Evolutionary conservation across 331 rosid species (phyloP).

Genomic region (Cydonia oblonga): DNA sequence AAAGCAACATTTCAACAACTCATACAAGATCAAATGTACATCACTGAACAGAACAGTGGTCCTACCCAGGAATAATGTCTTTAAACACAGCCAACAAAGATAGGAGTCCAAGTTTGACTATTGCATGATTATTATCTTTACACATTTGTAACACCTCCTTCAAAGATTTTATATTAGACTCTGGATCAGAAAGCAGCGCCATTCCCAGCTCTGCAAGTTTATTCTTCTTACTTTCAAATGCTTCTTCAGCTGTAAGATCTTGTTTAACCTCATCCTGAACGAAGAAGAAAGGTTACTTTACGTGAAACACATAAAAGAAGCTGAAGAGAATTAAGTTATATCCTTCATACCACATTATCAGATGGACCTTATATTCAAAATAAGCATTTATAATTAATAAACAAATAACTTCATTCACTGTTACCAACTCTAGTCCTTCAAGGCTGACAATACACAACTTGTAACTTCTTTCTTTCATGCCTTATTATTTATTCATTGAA

Average conservation of each 20-base stretch:
- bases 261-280: conserved; percentile 73
- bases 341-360: neutral
- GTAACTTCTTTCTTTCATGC: too few species aligned
- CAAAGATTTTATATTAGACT: conserved; percentile 69
- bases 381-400: neutral
- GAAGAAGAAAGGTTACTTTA: conserved; percentile 1
- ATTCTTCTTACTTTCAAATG: conserved; percentile 69
- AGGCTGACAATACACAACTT: neutral
- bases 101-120: conserved; percentile 79
- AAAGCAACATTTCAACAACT: neutral
- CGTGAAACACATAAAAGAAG: conserved; percentile 7
- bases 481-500: neutral
- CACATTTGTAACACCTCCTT: conserved; percentile 72
- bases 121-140: conserved; percentile 48
- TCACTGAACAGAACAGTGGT: neutral
- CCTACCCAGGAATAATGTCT: conserved; percentile 89
- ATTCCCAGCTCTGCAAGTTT: conserved; percentile 93
- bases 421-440: neutral
- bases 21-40: neutral
- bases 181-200: conserved; percentile 70
- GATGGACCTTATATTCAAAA: neutral
- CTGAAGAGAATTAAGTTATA: neutral
- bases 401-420: neutral
- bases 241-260: conserved; percentile 76
- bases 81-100: conserved; percentile 87